phyloP scores from a whole-genome alignment of 768 basidiomycete genomes.

The Rhizopogon roseolus region DNA sequence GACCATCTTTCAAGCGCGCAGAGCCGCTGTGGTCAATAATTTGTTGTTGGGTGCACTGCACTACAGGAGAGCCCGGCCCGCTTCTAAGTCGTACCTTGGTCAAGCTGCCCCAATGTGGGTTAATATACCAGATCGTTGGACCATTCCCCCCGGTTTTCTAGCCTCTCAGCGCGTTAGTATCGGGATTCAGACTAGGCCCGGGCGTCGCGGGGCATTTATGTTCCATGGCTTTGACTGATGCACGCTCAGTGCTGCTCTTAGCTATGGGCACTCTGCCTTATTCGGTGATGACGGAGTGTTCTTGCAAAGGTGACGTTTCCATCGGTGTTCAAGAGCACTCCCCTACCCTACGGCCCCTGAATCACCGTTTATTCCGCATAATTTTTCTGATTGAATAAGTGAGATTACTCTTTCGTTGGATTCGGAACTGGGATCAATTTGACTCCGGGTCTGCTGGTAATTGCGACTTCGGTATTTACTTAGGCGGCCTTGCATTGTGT shows the following conservation, averaged over 20 bases:
- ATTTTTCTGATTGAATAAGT: conserved; percentile 1
- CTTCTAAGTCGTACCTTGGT: not conserved
- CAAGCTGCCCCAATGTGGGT: not conserved
- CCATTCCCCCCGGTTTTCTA: not conserved
- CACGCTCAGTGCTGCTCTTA: not conserved
- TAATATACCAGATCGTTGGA: not conserved
- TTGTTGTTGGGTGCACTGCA: not conserved
- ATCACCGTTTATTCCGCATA: not conserved
- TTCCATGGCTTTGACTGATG: too few relatives aligned
- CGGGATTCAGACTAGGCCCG: not conserved
- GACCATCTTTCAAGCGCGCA: not conserved
- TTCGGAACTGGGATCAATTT: not conserved
- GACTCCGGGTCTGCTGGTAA: not conserved
- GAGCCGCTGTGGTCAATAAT: not conserved
- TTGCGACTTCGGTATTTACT: not conserved
- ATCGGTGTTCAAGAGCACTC: not conserved
- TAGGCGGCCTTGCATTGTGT: not conserved
- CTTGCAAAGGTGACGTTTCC: not conserved
- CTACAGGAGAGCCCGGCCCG: not conserved
- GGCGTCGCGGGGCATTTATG: not conserved
- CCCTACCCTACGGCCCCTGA: not conserved
- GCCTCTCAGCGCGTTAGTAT: not conserved
- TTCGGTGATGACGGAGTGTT: not conserved
- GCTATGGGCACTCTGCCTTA: not conserved
- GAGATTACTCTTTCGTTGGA: not conserved